phyloP scores from a whole-genome alignment of 495 filamentous ascomycete species.

The Penicillium simplicissimum region DNA sequence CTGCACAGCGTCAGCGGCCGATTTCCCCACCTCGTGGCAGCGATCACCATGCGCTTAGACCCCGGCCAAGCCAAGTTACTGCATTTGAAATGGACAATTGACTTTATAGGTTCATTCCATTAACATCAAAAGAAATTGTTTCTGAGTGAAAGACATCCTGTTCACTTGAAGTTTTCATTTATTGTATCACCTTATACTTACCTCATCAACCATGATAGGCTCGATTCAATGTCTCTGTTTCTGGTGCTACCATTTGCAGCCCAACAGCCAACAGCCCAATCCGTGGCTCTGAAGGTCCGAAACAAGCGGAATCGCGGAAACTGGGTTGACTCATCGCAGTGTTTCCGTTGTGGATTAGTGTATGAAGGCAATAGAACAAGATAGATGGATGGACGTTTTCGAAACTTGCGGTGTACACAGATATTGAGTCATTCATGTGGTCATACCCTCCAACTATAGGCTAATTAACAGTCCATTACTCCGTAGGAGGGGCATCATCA shows the following conservation, averaged over 20 bases:
- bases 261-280: constrained; percentile 11
- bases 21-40: constrained; percentile 17
- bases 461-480: background rate
- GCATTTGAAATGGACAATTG: background rate
- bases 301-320: background rate
- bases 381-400: background rate
- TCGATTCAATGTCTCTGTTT: background rate
- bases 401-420: background rate
- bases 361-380: background rate
- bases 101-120: background rate
- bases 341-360: background rate
- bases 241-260: constrained; percentile 14
- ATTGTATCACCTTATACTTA: background rate
- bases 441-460: background rate
- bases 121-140: background rate
- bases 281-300: background rate
- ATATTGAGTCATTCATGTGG: constrained; percentile 5
- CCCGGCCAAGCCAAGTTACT: constrained; percentile 1
- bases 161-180: background rate
- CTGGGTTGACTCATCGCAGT: background rate
- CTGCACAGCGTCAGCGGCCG: background rate
- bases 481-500: background rate
- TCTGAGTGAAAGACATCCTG: background rate
- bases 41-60: constrained; percentile 24
- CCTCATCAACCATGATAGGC: background rate